A percentile compares a stretch with the other conserved stretches of the same genome.
phyloP scores from a whole-genome alignment of 495 filamentous ascomycete species.

The Aspergillus steynii region DNA sequence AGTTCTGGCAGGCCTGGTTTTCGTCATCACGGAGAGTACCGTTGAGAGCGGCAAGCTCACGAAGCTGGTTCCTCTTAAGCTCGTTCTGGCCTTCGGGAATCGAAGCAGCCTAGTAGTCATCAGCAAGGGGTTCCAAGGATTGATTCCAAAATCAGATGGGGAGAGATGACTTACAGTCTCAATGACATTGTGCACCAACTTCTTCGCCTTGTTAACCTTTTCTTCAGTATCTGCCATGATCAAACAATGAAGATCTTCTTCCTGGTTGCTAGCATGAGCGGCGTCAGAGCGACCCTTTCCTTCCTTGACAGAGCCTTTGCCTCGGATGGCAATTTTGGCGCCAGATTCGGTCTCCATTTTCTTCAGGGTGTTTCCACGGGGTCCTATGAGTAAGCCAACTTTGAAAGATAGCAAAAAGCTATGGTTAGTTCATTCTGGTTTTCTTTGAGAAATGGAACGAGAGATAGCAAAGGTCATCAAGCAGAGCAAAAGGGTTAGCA shows the following conservation, averaged over 20 bases:
- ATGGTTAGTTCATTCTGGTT: slow-evolving; percentile 73
- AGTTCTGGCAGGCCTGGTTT: slow-evolving; percentile 99
- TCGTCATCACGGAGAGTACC: slow-evolving; percentile 98
- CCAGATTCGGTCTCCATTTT: slow-evolving; percentile 98
- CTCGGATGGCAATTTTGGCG: slow-evolving; percentile 98
- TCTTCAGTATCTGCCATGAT: slow-evolving; percentile 99
- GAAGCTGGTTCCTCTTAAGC: slow-evolving; percentile 96
- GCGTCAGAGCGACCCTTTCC: slow-evolving; percentile 98
- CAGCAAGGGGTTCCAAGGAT: too few species aligned
- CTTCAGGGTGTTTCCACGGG: slow-evolving; percentile 98
- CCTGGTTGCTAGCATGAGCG: slow-evolving; percentile 98
- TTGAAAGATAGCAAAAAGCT: slow-evolving; percentile 77
- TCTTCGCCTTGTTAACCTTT: slow-evolving; percentile 97
- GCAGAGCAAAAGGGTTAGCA: slow-evolving; percentile 56
- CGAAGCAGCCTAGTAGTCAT: slow-evolving; percentile 77
- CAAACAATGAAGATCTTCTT: slow-evolving; percentile 97
- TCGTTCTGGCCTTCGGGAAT: slow-evolving; percentile 98
- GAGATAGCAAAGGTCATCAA: slow-evolving; percentile 33
- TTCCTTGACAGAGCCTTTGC: slow-evolving; percentile 99
- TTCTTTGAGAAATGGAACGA: slow-evolving; percentile 25
- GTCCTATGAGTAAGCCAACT: slow-evolving; percentile 99
- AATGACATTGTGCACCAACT: slow-evolving; percentile 95
- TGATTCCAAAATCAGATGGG: slow-evolving; percentile 11
- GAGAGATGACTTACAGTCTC: slow-evolving; percentile 74
- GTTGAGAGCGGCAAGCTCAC: slow-evolving; percentile 94